Evolutionary conservation across 1,284 basidiomycete genomes (phyloP), one percentile per base, ranked within the genome.

Genomic region (Moesziomyces sp.): DNA sequence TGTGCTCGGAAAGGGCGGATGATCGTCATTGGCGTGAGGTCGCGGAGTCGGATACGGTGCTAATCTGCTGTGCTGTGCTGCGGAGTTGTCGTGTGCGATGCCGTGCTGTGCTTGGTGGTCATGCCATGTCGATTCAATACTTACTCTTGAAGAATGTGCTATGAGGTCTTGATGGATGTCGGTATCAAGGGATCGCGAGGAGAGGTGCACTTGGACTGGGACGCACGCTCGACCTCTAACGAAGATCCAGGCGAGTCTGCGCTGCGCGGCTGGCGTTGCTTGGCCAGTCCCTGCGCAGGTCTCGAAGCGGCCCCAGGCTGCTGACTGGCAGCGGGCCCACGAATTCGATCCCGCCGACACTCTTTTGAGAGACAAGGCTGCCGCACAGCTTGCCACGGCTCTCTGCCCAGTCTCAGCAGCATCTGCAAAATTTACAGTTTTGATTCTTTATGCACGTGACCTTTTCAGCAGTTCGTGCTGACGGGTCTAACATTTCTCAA

Each of bases 101-200:
- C 52, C 58, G 65, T 54, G 58, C 54, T 54, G 55, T 47, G 55
- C 51, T n/a, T 24, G 56, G 50, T 54, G 57, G 52, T 60, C 57
- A 59, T 57, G 23, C 50, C 49, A 35, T 50, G 23, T 45, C 19
- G 56, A 23, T 16, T n/a, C 23, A 14, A 42, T 56, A 69, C 69
- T 73, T 73, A 73, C 69, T 73, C 69, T 73, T 73, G 69, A 67
- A 57, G 69, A 48, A 66, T 73, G 53, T 58, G 64, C 63, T 56
- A 73, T 73, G 57, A 56, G 63, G 58, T 72, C 64, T 66, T 73
- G 69, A 67, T 59, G 64, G 69, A 73, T 73, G 69, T 52, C 58
- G 69, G 56, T 66, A 59, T 61, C 69, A 73, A 60, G 53, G 53
- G 64, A 73, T 73, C 64, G 63, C 62, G 69, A 72, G 53, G 58